Base-by-base conservation (phyloP, 2,329 filamentous ascomycete species). In the Aureobasidium subglaciale region DNA sequence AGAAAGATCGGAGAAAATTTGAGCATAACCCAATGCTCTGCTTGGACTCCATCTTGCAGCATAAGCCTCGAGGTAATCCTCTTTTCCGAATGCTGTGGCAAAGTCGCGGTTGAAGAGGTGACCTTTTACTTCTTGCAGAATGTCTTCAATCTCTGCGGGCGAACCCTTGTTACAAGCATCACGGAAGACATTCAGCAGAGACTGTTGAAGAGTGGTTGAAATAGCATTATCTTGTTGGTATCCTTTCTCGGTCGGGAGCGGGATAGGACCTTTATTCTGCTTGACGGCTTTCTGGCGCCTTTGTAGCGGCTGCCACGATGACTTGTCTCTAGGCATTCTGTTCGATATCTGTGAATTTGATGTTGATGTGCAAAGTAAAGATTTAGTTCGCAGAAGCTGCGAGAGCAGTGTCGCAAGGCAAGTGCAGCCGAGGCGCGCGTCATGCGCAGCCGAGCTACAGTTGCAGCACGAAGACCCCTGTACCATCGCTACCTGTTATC, bases 61-160 rank as follows among this genome's bases (percentile, higher is more conserved):
- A 74, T 99, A 99, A 9, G 87, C 88, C 59, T 87, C 82, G 16
- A 96, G 78, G 63, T 86, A 81, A 41, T 86, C 82, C 55, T 82
- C 78, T 42, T 77, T 78, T 0, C 83, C 84, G 72, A 97, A 99
- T 0, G 92, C 92, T 15, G 76, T 73, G 11, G 78, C 78, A 71
- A 97, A 97, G 68, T 97, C 88, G 29, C 93, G 83, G 57, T 87
- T 84, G 68, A 86, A 97, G 8, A 99, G 78, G 60, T 92, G 88
- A 7, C 84, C 78, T 70, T 97, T 99, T 59, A 97, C 82, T 52
- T 85, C 82, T 66, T 96, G 92, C 18, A 97, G 78, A 3, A 84
- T 70, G 1, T 75, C 65, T 27, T 75, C 72, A 10, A 80, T 71
- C 48, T 77, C 69, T 46, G 84, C 76, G 5, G 64, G 61, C 8